phyloP scores from a whole-genome alignment of 2,329 filamentous ascomycete species.

The Venturiaceae sp. region DNA sequence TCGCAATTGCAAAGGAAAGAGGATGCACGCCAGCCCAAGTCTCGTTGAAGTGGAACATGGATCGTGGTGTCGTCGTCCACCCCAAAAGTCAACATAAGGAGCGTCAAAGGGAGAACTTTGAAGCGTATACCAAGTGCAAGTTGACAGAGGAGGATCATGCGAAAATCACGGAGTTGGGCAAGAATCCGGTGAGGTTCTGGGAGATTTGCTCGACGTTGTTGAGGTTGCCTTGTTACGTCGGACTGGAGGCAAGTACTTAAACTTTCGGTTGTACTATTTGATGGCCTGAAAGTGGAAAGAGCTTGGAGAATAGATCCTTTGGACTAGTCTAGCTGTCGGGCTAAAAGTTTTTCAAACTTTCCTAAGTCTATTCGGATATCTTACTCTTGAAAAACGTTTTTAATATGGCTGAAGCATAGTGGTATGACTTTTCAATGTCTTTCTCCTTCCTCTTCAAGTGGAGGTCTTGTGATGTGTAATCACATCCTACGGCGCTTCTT shows the following conservation, averaged over 20 bases:
- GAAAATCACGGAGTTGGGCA: background rate
- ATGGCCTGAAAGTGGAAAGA: no score
- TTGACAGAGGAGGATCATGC: background rate
- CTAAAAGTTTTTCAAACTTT: no score
- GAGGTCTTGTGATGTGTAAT: no score
- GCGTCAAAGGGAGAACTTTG: constrained; percentile 1
- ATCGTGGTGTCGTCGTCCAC: background rate
- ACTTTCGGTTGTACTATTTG: no score
- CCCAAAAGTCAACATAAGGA: background rate
- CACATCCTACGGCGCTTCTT: no score
- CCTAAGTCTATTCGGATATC: no score
- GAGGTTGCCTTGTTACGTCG: background rate
- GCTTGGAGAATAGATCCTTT: no score
- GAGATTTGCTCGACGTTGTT: background rate
- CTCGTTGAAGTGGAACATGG: constrained; percentile 4
- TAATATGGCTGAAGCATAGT: no score
- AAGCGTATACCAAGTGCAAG: background rate
- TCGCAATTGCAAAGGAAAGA: background rate
- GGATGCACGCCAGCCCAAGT: constrained; percentile 6
- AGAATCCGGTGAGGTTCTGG: background rate
- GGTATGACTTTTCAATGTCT: no score
- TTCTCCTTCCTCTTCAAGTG: no score
- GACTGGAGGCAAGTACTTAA: background rate
- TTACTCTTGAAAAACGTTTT: no score
- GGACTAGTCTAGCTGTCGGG: no score